Evolutionary conservation across 139 green algal species (phyloP), one percentile per base, ranked within the genome.

Genomic region (Chlamydomonas asymmetrica): DNA sequence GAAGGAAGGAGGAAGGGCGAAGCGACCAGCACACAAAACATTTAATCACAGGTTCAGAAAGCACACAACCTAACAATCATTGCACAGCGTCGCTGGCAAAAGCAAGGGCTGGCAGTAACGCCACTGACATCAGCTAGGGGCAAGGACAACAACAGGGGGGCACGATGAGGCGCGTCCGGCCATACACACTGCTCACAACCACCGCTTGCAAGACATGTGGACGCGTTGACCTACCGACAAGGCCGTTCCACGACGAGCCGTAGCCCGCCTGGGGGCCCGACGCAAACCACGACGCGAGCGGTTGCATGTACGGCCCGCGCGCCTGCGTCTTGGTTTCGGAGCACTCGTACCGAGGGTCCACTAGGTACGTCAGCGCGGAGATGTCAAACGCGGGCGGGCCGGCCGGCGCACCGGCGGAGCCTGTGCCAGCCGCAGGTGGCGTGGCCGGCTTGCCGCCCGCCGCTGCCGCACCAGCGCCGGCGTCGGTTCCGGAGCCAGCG

Each of bases 311-410:
- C 13, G 31, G 70, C 18, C 78, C 54, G 9, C 45, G 66, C 13
- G 57, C 57, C 34, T 88, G 71, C 23, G 66, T 35, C 4, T 60
- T 56, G 2, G 45, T 37, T n/a, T n/a, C n/a, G 34, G 73, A 83
- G 64, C 74, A 73, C 62, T 89, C 77, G 72, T 79, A 72, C 13
- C 68, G 61, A 1, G 78, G 66, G 61, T 89, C 84, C 13, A 79
- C 66, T n/a, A 89, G 41, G 66, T 80, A 75, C 6, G 60, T 82
- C 38, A 86, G 7, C 16, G 62, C 41, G 20, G 60, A 48, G 2
- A 86, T 35, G 50, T 87, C 82, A 25, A 87, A 57, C 4, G 70
- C 60, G 34, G 75, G 64, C n/a, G 69, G 39, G 0, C 54, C 2
- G 7, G 54, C 7, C 4, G 61, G 56, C 27, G 56, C 57, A 25